Evolutionary conservation across 306 rosid species (phyloP), one percentile per base, ranked within the genome.

Genomic region (Urtica urens): DNA sequence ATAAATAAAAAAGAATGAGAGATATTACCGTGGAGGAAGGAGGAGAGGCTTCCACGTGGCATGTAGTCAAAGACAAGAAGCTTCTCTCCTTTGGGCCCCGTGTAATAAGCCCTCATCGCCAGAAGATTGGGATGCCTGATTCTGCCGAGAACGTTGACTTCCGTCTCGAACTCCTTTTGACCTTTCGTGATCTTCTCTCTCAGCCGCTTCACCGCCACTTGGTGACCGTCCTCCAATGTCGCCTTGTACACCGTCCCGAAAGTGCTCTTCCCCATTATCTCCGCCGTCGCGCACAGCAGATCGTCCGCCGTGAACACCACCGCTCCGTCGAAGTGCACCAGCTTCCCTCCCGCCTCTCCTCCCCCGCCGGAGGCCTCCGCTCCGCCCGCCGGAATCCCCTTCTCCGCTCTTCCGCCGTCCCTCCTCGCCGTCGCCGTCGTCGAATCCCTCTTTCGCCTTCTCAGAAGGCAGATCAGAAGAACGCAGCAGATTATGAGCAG

Each of bases 231-330:
- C 53, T 87, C 96, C 55, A 87, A 46, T 53, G 94, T 87, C n/a
- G 94, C 93, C 73, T 87, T 87, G 21, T 87, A 87, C 13, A 80
- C 94, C n/a, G 94, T 87, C 70, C 96, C 94, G 40, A 77, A 87
- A 15, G 94, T 83, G 58, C 96, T 87, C 62, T 87, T 83, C 23
- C 94, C 94, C 94, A 87, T 87, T 41, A 87, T 82, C 81, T 87
- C 96, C 1, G 96, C 94, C 26, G 96, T 82, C 50, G 96, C 94
- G 60, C 96, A 82, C 75, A 87, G 39, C 27, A 87, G 96, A 75
- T 80, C 94, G 33, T 87, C 94, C 0, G 96, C 96, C 19, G 94
- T 78, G 60, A 87, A 87, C 29, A 75, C 72, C 48, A 72, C 51
- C 18, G 86, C 78, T 31, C 96, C 94, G 31, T 83, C 96, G 50